phyloP scores from a whole-genome alignment of 805 yeast genomes.

The Barnettozyma sucrosica region DNA sequence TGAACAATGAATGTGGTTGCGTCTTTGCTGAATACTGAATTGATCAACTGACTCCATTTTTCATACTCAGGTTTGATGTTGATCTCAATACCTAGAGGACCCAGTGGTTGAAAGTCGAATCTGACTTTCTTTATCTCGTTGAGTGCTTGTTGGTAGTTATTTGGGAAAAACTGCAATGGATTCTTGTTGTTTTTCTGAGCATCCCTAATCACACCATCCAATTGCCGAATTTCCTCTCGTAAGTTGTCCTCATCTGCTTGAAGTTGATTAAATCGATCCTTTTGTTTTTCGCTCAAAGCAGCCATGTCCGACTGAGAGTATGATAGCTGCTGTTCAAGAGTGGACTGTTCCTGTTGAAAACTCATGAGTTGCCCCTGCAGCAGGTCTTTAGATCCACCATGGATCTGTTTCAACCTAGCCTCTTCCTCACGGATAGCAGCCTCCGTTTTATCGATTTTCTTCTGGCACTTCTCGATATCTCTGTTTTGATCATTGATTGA shows the following conservation, averaged over 20 bases:
- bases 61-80: constrained; percentile 48
- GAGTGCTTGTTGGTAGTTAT: background rate
- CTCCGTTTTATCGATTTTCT: constrained; percentile 15
- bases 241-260: constrained; percentile 4
- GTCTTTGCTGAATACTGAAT: constrained; percentile 42
- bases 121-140: constrained; percentile 21
- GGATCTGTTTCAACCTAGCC: constrained; percentile 26
- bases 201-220: constrained; percentile 3
- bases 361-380: constrained; percentile 10
- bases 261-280: constrained; percentile 6
- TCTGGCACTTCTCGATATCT: constrained; percentile 16
- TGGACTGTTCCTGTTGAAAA: background rate
- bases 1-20: constrained; percentile 65
- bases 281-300: constrained; percentile 3
- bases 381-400: constrained; percentile 22
- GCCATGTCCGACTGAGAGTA: background rate
- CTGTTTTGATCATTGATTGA: background rate
- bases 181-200: constrained; percentile 3
- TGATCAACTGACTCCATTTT: constrained; percentile 58
- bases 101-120: constrained; percentile 55
- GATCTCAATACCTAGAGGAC: constrained; percentile 71
- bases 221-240: constrained; percentile 7
- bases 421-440: constrained; percentile 21
- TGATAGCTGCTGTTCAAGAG: background rate
- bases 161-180: constrained; percentile 11